A percentile compares a stretch with the other conserved stretches of the same genome.
Conservation (phyloP, 495 filamentous ascomycete species). For the Pyrenopolyporus hunteri region DNA sequence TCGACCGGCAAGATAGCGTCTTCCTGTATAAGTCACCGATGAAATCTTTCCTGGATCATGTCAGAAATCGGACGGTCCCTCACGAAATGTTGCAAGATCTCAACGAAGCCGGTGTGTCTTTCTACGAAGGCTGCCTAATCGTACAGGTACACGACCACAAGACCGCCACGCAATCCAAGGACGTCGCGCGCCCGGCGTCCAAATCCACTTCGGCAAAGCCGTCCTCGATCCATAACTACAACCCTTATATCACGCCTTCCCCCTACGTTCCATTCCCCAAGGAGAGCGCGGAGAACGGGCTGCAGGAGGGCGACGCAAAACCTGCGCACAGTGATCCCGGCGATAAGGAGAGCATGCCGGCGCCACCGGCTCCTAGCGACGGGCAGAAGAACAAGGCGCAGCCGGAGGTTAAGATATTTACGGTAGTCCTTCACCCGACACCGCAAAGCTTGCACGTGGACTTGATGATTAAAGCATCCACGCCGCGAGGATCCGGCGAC, state of each 20-base stretch:
- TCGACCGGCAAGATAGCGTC: constrained; percentile 92
- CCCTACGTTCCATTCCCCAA: constrained; percentile 81
- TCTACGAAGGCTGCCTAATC: constrained; percentile 96
- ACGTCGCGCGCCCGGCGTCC: constrained; percentile 59
- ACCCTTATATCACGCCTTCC: constrained; percentile 84
- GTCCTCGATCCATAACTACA: constrained; percentile 91
- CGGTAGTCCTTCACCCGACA: constrained; percentile 86
- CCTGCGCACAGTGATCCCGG: constrained; percentile 30
- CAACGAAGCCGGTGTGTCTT: constrained; percentile 69
- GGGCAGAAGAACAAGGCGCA: constrained; percentile 55
- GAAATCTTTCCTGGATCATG: constrained; percentile 79
- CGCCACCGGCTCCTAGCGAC: constrained; percentile 52
- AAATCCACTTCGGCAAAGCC: constrained; percentile 66
- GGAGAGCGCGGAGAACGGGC: constrained; percentile 50
- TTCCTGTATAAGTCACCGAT: constrained; percentile 92
- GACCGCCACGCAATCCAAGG: constrained; percentile 63
- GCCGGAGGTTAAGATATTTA: constrained; percentile 69
- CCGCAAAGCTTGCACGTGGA: constrained; percentile 74
- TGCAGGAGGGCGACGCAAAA: constrained; percentile 46
- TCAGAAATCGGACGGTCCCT: constrained; percentile 54
- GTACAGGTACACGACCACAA: constrained; percentile 89
- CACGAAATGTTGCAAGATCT: constrained; percentile 65
- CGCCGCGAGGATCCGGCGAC: constrained; percentile 59
- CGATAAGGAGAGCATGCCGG: constrained; percentile 59
- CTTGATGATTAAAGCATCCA: constrained; percentile 74